phyloP scores from a whole-genome alignment of 78 protist species.

The Dictyostelium discoideum region DNA sequence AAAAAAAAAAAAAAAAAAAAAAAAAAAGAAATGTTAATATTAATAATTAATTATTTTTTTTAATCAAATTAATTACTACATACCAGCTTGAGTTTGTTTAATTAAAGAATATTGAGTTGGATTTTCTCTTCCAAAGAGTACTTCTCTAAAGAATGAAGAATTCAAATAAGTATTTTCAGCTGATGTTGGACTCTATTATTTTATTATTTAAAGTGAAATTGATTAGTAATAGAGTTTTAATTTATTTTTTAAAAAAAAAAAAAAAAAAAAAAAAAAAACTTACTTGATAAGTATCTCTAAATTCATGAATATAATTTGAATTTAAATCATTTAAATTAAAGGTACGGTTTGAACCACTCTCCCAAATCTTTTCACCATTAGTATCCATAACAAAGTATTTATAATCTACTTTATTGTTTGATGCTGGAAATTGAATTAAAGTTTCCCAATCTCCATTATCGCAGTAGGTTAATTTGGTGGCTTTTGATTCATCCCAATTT shows the following conservation, averaged over 20 bases:
- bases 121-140: background rate
- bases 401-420: constrained; percentile 42
- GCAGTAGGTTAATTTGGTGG: constrained; percentile 32
- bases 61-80: background rate
- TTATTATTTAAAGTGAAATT: background rate
- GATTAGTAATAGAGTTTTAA: background rate
- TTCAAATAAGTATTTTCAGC: constrained; percentile 50
- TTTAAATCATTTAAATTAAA: constrained; percentile 21
- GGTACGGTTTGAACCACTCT: constrained; percentile 45
- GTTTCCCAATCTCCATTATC: constrained; percentile 80
- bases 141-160: constrained; percentile 55
- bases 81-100: constrained; percentile 5
- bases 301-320: constrained; percentile 41
- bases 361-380: constrained; percentile 63
- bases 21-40: background rate
- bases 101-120: background rate
- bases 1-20: background rate
- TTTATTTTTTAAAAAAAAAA: background rate
- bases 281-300: constrained; percentile 72
- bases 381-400: constrained; percentile 75
- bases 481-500: constrained; percentile 28
- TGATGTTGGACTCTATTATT: constrained; percentile 57
- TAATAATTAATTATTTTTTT: background rate
- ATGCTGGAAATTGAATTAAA: background rate
- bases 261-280: background rate